Evolutionary conservation across 2,329 filamentous ascomycete genomes (phyloP).

Genomic region (Nothophoma quercina): DNA sequence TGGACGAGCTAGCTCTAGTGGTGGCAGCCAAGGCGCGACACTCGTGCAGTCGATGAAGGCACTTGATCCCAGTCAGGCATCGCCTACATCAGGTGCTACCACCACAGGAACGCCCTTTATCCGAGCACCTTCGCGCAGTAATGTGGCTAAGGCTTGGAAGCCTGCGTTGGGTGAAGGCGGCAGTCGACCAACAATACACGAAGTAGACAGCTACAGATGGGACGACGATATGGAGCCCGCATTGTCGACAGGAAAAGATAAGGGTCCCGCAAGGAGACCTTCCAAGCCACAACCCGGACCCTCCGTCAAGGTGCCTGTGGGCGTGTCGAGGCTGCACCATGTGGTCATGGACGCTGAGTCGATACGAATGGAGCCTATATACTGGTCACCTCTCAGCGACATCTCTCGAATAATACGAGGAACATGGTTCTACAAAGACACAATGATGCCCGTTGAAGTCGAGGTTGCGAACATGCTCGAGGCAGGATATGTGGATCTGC

Average conservation of each 20-base stretch:
- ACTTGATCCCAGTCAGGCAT: constrained; percentile 39
- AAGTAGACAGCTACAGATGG: constrained; percentile 59
- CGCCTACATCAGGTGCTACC: constrained; percentile 36
- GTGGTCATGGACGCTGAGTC: constrained; percentile 74
- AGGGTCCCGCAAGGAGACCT: constrained; percentile 29
- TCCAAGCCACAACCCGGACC: constrained; percentile 45
- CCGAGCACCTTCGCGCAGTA: constrained; percentile 56
- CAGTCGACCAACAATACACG: constrained; percentile 47
- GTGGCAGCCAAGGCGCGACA: constrained; percentile 29
- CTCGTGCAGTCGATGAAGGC: constrained; percentile 39
- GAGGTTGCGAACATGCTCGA: constrained; percentile 91
- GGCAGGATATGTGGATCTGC: constrained; percentile 84
- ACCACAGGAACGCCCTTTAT: constrained; percentile 62
- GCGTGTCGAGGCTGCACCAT: constrained; percentile 86
- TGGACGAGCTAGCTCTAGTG: constrained; percentile 34
- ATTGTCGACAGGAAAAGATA: constrained; percentile 40
- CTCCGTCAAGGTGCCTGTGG: constrained; percentile 76
- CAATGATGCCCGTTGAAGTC: constrained; percentile 87
- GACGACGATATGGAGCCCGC: constrained; percentile 52
- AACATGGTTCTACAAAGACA: constrained; percentile 98
- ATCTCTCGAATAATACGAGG: constrained; percentile 81
- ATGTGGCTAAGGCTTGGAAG: constrained; percentile 35
- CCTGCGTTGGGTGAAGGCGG: constrained; percentile 33
- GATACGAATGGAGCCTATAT: constrained; percentile 89
- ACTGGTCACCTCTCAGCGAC: constrained; percentile 95